Percentiles rank a stretch among this genome's conserved stretches.
Evolutionary conservation across 352 stramenopile genomes (phyloP).

Genomic region (Pythium sukuiense): DNA sequence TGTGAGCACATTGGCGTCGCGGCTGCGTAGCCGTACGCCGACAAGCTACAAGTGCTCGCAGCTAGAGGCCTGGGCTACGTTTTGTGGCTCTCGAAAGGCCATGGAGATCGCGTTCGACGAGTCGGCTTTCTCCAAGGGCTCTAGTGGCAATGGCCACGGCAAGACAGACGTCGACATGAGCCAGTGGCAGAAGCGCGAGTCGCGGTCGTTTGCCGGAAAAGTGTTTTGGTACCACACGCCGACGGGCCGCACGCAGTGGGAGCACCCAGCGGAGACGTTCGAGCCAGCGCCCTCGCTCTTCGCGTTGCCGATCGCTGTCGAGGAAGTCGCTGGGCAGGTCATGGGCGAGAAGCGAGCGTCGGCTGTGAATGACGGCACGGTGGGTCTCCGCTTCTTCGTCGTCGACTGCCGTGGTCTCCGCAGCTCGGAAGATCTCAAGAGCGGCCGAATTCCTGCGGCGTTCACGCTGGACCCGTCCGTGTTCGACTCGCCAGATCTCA

Average conservation of each 20-base stretch:
- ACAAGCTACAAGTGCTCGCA: constrained; percentile 65
- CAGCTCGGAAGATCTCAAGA: constrained; percentile 80
- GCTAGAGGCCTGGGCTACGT: constrained; percentile 37
- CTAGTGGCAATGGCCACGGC: constrained; percentile 24
- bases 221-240: constrained; percentile 79
- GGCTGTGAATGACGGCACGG: constrained; percentile 20
- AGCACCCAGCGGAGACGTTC: constrained; percentile 65
- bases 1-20: constrained; percentile 59
- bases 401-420: constrained; percentile 72
- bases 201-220: constrained; percentile 66
- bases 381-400: constrained; percentile 66
- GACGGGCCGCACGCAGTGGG: constrained; percentile 79
- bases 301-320: constrained; percentile 61
- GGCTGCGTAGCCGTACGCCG: constrained; percentile 59
- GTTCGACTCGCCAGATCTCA: constrained; percentile 81
- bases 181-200: constrained; percentile 78
- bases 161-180: constrained; percentile 70
- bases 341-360: constrained; percentile 55
- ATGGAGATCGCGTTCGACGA: constrained; percentile 63
- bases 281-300: constrained; percentile 62
- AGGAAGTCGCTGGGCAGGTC: constrained; percentile 65
- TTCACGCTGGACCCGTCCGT: constrained; percentile 78
- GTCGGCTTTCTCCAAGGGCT: constrained; percentile 18
- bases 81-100: constrained; percentile 51
- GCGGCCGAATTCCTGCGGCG: constrained; percentile 68